phyloP scores from a whole-genome alignment of 2,329 filamentous ascomycete genomes.

The Fusarium nurragi region DNA sequence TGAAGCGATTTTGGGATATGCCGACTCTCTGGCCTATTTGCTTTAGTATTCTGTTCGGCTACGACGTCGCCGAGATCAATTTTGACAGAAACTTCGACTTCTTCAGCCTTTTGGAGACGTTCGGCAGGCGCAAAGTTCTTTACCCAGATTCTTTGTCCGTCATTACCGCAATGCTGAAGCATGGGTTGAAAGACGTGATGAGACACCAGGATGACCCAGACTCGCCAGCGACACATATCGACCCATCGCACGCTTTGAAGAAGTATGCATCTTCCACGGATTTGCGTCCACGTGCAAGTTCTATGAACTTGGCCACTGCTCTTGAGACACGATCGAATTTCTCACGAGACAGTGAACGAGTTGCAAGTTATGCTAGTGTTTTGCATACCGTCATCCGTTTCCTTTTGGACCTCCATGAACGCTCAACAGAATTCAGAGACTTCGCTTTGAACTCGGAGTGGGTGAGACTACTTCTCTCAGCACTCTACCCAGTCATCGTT shows the following conservation, averaged over 20 bases:
- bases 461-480: constrained; percentile 78
- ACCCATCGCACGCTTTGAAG: constrained; percentile 13
- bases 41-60: constrained; percentile 87
- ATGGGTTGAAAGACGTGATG: constrained; percentile 77
- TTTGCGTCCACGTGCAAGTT: constrained; percentile 59
- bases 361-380: constrained; percentile 66
- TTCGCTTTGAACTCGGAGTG: constrained; percentile 85
- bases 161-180: constrained; percentile 86
- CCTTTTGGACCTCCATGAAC: constrained; percentile 78
- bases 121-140: constrained; percentile 73
- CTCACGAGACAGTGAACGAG: constrained; percentile 56
- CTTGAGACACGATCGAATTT: constrained; percentile 58
- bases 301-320: constrained; percentile 73
- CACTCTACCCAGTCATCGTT: constrained; percentile 88
- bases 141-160: constrained; percentile 83
- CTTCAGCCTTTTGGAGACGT: constrained; percentile 76
- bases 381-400: constrained; percentile 83
- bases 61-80: constrained; percentile 79
- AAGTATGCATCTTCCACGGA: constrained; percentile 29
- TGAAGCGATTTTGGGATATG: constrained; percentile 90
- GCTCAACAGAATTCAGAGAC: constrained; percentile 81
- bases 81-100: constrained; percentile 79
- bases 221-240: constrained; percentile 54
- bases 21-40: constrained; percentile 87
- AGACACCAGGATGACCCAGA: constrained; percentile 69